Percentiles rank a stretch among this genome's conserved stretches.
These are phyloP conservation scores for Pseudocercospora macadamiae DNA, from an alignment of 2,329 filamentous ascomycete species.

Conservation along the genomic window DNA sequence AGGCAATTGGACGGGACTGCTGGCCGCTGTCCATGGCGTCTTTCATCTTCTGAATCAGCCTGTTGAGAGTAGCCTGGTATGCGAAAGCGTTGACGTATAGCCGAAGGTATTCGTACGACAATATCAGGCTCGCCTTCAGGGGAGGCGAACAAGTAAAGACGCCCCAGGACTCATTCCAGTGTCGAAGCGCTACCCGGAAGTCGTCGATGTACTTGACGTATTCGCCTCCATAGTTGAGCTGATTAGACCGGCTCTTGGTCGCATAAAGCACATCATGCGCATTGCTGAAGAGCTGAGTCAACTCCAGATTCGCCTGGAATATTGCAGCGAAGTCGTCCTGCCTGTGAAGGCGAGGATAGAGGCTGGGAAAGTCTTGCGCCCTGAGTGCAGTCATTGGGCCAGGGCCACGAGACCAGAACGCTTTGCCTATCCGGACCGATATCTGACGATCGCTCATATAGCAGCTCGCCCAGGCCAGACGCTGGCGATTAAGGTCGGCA, in stretches of 20 bases:
- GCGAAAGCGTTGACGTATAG: slow-evolving; percentile 70
- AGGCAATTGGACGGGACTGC: slow-evolving; percentile 24
- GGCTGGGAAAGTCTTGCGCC: slow-evolving; percentile 37
- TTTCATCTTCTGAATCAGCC: slow-evolving; percentile 31
- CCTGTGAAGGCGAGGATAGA: slow-evolving; percentile 30
- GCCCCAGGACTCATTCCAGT: slow-evolving; percentile 40
- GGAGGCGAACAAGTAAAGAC: slow-evolving; percentile 49
- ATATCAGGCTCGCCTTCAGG: slow-evolving; percentile 62
- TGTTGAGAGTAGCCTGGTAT: slow-evolving; percentile 54
- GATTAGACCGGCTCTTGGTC: slow-evolving; percentile 37
- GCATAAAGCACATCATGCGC: slow-evolving; percentile 41
- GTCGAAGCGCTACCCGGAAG: slow-evolving; percentile 36
- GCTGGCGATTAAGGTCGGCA: slow-evolving; percentile 36
- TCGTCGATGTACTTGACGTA: slow-evolving; percentile 43
- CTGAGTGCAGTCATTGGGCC: slow-evolving; percentile 39
- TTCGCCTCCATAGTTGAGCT: slow-evolving; percentile 39
- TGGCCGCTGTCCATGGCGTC: slow-evolving; percentile 32
- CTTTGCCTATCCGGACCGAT: slow-evolving; percentile 39
- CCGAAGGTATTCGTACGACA: slow-evolving; percentile 67
- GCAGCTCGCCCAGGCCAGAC: slow-evolving; percentile 39
- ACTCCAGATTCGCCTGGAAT: slow-evolving; percentile 38
- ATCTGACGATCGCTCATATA: slow-evolving; percentile 41
- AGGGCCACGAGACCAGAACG: slow-evolving; percentile 39
- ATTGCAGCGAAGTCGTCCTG: slow-evolving; percentile 39
- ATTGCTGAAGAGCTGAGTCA: slow-evolving; percentile 41